phyloP scores from a whole-genome alignment of 352 stramenopile genomes.

The Elongisporangium undulatum region DNA sequence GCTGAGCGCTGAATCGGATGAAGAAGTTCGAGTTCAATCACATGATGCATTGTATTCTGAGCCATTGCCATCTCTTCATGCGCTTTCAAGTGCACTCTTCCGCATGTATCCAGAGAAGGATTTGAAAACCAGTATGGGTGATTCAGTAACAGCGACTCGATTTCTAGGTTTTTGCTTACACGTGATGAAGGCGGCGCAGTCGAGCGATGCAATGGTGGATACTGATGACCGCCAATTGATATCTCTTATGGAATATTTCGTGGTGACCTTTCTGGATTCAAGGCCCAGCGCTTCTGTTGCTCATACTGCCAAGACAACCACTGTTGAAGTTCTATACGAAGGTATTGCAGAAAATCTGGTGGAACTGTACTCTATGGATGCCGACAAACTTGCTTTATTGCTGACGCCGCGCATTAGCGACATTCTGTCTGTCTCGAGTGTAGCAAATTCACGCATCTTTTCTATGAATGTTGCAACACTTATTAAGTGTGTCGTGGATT shows the following conservation, averaged over 20 bases:
- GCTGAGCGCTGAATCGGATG: conserved; percentile 27
- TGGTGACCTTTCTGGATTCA: conserved; percentile 34
- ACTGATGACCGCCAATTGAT: conserved; percentile 15
- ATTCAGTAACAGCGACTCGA: conserved; percentile 29
- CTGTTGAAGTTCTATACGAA: conserved; percentile 19
- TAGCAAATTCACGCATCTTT: conserved; percentile 26
- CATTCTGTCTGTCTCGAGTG: conserved; percentile 16
- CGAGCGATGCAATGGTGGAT: conserved; percentile 11
- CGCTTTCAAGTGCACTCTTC: conserved; percentile 23
- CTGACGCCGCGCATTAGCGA: conserved; percentile 14
- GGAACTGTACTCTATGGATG: conserved; percentile 25
- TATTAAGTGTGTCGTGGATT: conserved; percentile 17
- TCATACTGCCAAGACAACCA: conserved; percentile 1
- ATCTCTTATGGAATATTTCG: conserved; percentile 39
- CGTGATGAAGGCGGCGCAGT: conserved; percentile 25
- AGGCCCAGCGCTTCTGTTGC: neutral
- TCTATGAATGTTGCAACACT: conserved; percentile 32
- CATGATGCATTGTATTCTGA: conserved; percentile 39
- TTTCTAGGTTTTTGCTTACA: conserved; percentile 51
- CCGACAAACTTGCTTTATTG: conserved; percentile 17
- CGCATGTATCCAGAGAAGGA: conserved; percentile 20
- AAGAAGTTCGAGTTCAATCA: conserved; percentile 32
- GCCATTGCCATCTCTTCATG: conserved; percentile 29
- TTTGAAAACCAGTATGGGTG: conserved; percentile 34
- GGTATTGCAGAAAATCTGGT: conserved; percentile 29